A percentile compares a stretch with the other conserved stretches of the same genome.
phyloP scores from a whole-genome alignment of 805 yeast species.

The Wickerhamiella domercqiae region DNA sequence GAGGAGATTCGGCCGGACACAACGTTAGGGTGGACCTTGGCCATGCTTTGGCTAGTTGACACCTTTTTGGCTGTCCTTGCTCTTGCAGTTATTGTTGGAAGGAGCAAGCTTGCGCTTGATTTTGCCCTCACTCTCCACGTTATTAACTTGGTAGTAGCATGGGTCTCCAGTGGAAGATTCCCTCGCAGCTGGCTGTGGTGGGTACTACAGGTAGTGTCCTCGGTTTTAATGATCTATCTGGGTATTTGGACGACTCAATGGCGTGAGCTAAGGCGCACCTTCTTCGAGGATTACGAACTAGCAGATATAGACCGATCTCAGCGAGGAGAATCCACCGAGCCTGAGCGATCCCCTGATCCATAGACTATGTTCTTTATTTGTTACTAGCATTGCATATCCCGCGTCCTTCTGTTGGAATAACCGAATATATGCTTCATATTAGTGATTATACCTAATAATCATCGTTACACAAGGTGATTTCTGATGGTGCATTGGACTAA shows the following conservation, averaged over 20 bases:
- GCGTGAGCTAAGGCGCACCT: conserved; percentile 79
- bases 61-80: conserved; percentile 70
- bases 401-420: too few relatives aligned
- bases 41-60: conserved; percentile 67
- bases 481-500: too few relatives aligned
- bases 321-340: neutral
- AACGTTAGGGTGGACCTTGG: conserved; percentile 63
- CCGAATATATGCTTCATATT: too few relatives aligned
- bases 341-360: too few relatives aligned
- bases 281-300: conserved; percentile 51
- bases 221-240: conserved; percentile 51
- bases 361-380: too few relatives aligned
- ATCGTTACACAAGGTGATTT: too few relatives aligned
- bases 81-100: conserved; percentile 74
- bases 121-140: conserved; percentile 89
- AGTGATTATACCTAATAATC: too few relatives aligned
- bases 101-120: conserved; percentile 91
- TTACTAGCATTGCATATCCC: too few relatives aligned
- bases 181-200: conserved; percentile 76
- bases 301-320: conserved; percentile 12
- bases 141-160: conserved; percentile 54
- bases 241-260: conserved; percentile 88
- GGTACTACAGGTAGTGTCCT: conserved; percentile 56
- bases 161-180: conserved; percentile 46
- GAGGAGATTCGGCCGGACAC: conserved; percentile 54